These are phyloP conservation scores for Pachysolen tannophilus DNA, from an alignment of 805 yeast species.

Conservation along the genomic window DNA sequence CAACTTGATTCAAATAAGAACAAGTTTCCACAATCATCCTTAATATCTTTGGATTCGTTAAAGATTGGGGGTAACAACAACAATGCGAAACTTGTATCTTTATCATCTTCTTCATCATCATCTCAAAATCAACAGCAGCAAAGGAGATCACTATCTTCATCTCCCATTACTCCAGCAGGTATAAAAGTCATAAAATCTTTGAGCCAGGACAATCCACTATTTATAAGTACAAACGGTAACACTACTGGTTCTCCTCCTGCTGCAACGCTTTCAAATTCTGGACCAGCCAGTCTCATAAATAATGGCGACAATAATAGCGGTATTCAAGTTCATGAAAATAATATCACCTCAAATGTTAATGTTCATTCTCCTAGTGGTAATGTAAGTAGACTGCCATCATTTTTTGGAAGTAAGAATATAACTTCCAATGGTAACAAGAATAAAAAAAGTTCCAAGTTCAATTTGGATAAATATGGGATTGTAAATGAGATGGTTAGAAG, in stretches of 20 bases:
- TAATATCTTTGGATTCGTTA: neutral
- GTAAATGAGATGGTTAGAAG: too few species aligned
- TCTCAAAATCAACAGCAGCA: neutral
- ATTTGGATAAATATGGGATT: slow-evolving; percentile 1
- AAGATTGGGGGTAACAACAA: too few species aligned
- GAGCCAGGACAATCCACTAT: too few species aligned
- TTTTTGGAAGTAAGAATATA: neutral
- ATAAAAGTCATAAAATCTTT: too few species aligned
- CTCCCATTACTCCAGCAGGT: neutral
- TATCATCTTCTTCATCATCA: neutral
- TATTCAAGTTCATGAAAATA: too few species aligned
- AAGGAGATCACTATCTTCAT: neutral
- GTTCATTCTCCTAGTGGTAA: too few species aligned
- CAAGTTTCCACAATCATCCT: too few species aligned
- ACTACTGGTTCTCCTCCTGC: slow-evolving; percentile 1
- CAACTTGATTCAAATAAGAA: too few species aligned
- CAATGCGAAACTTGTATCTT: too few species aligned
- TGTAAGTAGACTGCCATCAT: too few species aligned
- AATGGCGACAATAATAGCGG: neutral
- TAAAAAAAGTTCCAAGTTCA: slow-evolving; percentile 3
- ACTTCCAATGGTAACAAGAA: neutral
- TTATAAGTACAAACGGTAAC: too few species aligned
- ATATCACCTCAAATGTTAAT: too few species aligned
- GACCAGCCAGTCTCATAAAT: slow-evolving; percentile 1
- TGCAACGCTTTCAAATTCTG: slow-evolving; percentile 3